Conservation (phyloP, 306 rosid genomes). For the Casuarina cunninghamiana region DNA sequence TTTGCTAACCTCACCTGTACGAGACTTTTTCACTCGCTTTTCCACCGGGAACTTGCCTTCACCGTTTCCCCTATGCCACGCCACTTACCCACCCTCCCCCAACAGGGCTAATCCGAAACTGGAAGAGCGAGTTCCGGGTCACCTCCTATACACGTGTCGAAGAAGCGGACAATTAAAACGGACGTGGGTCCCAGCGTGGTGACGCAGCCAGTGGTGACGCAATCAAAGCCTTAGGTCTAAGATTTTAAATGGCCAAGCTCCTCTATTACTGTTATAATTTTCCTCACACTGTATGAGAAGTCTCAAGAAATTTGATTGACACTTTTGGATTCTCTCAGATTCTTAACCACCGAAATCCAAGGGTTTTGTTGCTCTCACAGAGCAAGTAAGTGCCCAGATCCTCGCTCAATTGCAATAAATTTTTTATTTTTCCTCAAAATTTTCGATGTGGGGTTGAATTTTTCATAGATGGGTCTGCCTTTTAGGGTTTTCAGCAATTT, state of each 20-base stretch:
- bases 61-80: conserved; percentile 7
- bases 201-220: conserved; percentile 33
- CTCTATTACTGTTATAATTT: conserved; percentile 13
- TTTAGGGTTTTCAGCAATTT: conserved; percentile 34
- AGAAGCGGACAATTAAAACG: neutral
- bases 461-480: conserved; percentile 26
- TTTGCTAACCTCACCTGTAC: conserved; percentile 25
- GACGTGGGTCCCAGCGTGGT: conserved; percentile 38
- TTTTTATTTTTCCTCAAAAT: neutral
- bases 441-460: too few species aligned
- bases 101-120: neutral
- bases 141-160: conserved; percentile 39
- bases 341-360: conserved; percentile 47
- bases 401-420: neutral
- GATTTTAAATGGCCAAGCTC: conserved; percentile 32
- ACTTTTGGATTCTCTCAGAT: conserved; percentile 44
- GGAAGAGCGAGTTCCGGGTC: conserved; percentile 23
- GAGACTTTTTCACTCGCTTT: neutral
- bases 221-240: conserved; percentile 27
- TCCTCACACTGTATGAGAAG: conserved; percentile 33
- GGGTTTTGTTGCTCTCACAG: conserved; percentile 34
- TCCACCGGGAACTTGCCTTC: conserved; percentile 37
- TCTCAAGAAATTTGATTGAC: conserved; percentile 52
- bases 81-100: neutral
- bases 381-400: conserved; percentile 26